A percentile compares a stretch with the other conserved stretches of the same genome.
Evolutionary conservation across 345 rosid species (phyloP).

Genomic region (Moringa oleifera): DNA sequence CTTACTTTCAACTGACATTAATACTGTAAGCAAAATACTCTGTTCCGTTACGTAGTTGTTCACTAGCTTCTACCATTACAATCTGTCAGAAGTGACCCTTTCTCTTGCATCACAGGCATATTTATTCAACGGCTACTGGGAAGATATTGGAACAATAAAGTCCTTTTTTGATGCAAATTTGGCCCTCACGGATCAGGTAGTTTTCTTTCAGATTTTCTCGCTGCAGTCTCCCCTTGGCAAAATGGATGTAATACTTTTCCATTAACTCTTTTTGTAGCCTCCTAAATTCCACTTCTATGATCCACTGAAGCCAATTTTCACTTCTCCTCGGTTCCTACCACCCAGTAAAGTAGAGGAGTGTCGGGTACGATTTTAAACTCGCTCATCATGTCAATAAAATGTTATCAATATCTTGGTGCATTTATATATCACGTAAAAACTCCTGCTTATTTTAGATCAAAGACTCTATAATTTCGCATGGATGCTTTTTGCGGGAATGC

Average conservation of each 20-base stretch:
- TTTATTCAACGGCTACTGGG: slow-evolving; percentile 71
- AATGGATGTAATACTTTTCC: slow-evolving; percentile 1
- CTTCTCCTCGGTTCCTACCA: slow-evolving; percentile 76
- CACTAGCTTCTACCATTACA: neutral
- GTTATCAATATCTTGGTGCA: slow-evolving; percentile 5
- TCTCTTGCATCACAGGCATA: slow-evolving; percentile 41
- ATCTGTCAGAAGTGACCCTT: neutral
- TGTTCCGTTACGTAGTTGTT: neutral
- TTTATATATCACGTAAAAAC: slow-evolving; percentile 4
- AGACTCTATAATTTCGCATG: slow-evolving; percentile 74
- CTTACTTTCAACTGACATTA: too few species aligned
- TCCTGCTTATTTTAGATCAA: slow-evolving; percentile 34
- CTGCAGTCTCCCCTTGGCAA: neutral
- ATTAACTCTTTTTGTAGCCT: slow-evolving; percentile 30
- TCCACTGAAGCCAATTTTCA: slow-evolving; percentile 71
- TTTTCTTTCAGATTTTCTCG: slow-evolving; percentile 14
- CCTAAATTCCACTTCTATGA: slow-evolving; percentile 86
- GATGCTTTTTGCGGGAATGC: slow-evolving; percentile 84
- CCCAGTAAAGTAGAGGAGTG: slow-evolving; percentile 77
- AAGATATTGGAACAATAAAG: slow-evolving; percentile 84
- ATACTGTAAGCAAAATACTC: neutral
- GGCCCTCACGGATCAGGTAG: slow-evolving; percentile 74
- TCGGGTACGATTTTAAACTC: slow-evolving; percentile 33
- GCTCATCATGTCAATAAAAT: neutral
- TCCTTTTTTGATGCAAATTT: slow-evolving; percentile 84